Conservation (phyloP, 1,284 basidiomycete species). For the Anthracocystis panici-leucophaei region DNA sequence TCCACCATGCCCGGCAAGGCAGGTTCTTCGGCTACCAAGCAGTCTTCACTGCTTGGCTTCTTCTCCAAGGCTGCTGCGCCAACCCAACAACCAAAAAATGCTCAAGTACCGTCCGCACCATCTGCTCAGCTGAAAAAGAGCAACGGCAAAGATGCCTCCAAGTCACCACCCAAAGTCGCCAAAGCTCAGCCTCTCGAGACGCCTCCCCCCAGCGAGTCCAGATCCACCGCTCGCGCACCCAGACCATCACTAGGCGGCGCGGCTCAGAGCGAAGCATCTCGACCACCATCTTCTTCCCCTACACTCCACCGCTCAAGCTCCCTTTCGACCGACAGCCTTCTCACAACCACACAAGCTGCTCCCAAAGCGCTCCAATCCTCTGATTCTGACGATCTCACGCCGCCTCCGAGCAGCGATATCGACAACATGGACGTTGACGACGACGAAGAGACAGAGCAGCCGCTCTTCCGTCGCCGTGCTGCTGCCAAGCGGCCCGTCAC, state of each 20-base stretch:
- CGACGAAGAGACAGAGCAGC: slow-evolving; percentile 40
- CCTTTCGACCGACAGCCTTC: slow-evolving; percentile 30
- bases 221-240: slow-evolving; percentile 25
- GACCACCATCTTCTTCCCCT: slow-evolving; percentile 34
- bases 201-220: slow-evolving; percentile 41
- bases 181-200: slow-evolving; percentile 37
- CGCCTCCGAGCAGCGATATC: slow-evolving; percentile 41
- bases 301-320: slow-evolving; percentile 44
- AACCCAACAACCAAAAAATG: slow-evolving; percentile 1
- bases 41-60: slow-evolving; percentile 58
- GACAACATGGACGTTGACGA: slow-evolving; percentile 45
- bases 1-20: slow-evolving; percentile 26
- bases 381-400: slow-evolving; percentile 44
- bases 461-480: slow-evolving; percentile 47
- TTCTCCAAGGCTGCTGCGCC: slow-evolving; percentile 47
- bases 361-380: slow-evolving; percentile 8
- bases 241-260: slow-evolving; percentile 1
- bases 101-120: not conserved
- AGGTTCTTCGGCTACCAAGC: slow-evolving; percentile 26
- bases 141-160: slow-evolving; percentile 12
- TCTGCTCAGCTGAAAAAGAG: slow-evolving; percentile 11
- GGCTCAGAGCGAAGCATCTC: slow-evolving; percentile 2
- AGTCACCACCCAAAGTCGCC: slow-evolving; percentile 4
- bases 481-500: slow-evolving; percentile 49
- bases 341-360: slow-evolving; percentile 15